These are phyloP conservation scores for Cryptococcus sp. DNA, from an alignment of 1,284 basidiomycete genomes.

Conservation along the genomic window DNA sequence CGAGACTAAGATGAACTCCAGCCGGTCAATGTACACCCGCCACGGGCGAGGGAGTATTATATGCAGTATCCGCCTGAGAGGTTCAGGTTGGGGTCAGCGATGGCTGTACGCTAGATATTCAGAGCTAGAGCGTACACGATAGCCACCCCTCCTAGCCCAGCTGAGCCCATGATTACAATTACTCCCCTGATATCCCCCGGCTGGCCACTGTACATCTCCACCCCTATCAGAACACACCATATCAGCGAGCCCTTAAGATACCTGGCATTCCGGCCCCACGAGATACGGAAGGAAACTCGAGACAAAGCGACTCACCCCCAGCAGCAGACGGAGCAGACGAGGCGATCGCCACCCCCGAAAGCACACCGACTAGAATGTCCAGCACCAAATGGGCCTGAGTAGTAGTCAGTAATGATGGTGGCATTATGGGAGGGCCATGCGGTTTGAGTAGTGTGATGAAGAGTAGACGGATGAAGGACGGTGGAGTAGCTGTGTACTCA, in stretches of 20 bases:
- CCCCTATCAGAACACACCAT: conserved; percentile 9
- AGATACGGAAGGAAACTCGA: neutral
- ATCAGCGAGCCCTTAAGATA: neutral
- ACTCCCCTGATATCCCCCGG: conserved; percentile 33
- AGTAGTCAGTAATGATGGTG: conserved; percentile 13
- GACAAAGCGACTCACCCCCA: conserved; percentile 17
- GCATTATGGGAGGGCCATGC: neutral
- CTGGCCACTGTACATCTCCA: conserved; percentile 19
- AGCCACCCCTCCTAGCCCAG: conserved; percentile 19
- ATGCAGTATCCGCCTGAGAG: conserved; percentile 18
- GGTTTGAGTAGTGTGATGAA: too few species aligned
- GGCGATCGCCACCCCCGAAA: conserved; percentile 17
- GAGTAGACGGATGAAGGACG: too few species aligned
- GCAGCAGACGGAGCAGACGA: conserved; percentile 20
- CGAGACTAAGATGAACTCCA: conserved; percentile 34
- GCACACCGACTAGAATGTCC: conserved; percentile 16
- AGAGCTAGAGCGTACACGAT: conserved; percentile 17
- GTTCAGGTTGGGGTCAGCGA: too few species aligned
- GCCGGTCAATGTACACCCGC: conserved; percentile 32
- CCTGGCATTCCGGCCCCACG: neutral
- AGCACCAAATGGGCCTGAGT: conserved; percentile 27
- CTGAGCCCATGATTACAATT: conserved; percentile 22
- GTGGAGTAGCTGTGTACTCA: too few species aligned
- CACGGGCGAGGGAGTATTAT: conserved; percentile 27
- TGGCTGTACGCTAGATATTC: too few species aligned